phyloP scores from a whole-genome alignment of 495 filamentous ascomycete genomes.

The Echria macrotheca region DNA sequence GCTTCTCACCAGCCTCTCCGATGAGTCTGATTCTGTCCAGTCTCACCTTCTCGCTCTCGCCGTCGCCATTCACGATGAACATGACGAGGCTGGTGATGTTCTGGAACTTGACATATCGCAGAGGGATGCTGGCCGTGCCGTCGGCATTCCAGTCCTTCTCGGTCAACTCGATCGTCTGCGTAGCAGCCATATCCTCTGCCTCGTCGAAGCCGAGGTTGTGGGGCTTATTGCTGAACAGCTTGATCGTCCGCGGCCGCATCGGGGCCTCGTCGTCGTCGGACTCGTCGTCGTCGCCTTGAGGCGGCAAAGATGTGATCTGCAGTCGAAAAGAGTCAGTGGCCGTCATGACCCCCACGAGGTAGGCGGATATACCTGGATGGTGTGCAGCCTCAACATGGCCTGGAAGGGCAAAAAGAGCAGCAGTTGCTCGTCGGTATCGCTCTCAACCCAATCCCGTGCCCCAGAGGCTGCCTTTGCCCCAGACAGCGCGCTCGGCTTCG shows the following conservation, averaged over 20 bases:
- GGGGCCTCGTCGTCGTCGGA: slow-evolving; percentile 57
- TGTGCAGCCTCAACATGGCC: slow-evolving; percentile 83
- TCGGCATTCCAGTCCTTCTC: slow-evolving; percentile 84
- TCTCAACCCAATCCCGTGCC: slow-evolving; percentile 89
- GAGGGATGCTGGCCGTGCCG: slow-evolving; percentile 72
- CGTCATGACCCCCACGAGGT: neutral
- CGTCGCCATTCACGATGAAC: slow-evolving; percentile 86
- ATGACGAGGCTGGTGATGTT: slow-evolving; percentile 78
- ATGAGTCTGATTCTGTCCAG: slow-evolving; percentile 81
- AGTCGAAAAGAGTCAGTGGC: slow-evolving; percentile 11
- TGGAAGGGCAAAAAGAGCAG: slow-evolving; percentile 93
- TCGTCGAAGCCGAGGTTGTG: slow-evolving; percentile 94
- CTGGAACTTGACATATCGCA: slow-evolving; percentile 97
- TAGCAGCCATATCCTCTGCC: slow-evolving; percentile 74
- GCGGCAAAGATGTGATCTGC: slow-evolving; percentile 78
- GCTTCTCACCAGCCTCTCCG: slow-evolving; percentile 89
- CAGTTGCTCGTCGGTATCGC: slow-evolving; percentile 96
- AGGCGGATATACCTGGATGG: slow-evolving; percentile 49
- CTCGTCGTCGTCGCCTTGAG: slow-evolving; percentile 56
- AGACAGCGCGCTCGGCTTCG: slow-evolving; percentile 59
- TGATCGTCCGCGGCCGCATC: slow-evolving; percentile 79
- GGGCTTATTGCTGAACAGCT: slow-evolving; percentile 77
- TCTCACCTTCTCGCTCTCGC: slow-evolving; percentile 76
- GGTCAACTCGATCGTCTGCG: slow-evolving; percentile 68
- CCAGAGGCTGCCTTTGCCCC: slow-evolving; percentile 58